These are phyloP conservation scores for Salix caprea DNA, from an alignment of 345 rosid species.

Conservation along the genomic window DNA sequence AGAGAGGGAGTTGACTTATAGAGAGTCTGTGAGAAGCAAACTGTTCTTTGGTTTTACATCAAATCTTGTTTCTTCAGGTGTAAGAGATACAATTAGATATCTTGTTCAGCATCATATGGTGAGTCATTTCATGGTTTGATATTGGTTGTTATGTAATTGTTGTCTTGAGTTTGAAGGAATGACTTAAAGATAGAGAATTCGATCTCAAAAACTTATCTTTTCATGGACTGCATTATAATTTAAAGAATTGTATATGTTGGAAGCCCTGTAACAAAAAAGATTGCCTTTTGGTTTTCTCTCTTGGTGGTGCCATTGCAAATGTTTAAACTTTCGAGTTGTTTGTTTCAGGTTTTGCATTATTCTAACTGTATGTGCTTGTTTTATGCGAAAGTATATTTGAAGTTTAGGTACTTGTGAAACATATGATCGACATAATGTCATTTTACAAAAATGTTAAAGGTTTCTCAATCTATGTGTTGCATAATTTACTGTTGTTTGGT, in stretches of 20 bases:
- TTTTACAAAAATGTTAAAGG: neutral
- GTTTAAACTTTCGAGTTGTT: neutral
- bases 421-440: neutral
- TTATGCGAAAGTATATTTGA: neutral
- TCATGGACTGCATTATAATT: neutral
- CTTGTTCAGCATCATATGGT: constrained; percentile 92
- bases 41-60: constrained; percentile 96
- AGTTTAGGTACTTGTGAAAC: neutral
- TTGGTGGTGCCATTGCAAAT: neutral
- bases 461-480: neutral
- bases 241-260: neutral
- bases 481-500: neutral
- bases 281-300: neutral
- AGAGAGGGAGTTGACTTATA: constrained; percentile 56
- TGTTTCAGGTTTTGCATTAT: neutral
- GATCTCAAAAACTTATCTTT: neutral
- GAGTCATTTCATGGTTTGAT: constrained; percentile 15
- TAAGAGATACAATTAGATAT: constrained; percentile 77
- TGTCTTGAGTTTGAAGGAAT: neutral
- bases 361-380: neutral
- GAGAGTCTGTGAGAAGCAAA: constrained; percentile 73
- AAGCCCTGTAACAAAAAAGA: neutral
- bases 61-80: constrained; percentile 88
- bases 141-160: neutral
- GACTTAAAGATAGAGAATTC: neutral